A percentile compares a stretch with the other conserved stretches of the same genome.
Conservation (phyloP, 2,329 filamentous ascomycete genomes). For the Cordyceps farinosa region DNA sequence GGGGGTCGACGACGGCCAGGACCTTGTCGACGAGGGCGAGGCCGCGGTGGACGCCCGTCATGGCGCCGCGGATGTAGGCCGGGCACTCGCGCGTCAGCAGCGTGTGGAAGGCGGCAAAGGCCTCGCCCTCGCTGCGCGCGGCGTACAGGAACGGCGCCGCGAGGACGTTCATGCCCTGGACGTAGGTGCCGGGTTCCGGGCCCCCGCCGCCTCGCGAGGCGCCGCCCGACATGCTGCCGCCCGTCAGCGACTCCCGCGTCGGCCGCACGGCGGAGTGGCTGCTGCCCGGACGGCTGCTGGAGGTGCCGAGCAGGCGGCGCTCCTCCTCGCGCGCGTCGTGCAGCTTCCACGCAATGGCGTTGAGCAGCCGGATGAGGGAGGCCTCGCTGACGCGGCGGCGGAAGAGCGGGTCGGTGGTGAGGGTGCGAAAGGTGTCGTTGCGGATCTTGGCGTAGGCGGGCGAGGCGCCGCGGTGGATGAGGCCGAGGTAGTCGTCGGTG, state of each 20-base stretch:
- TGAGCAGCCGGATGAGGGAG: conserved; percentile 87
- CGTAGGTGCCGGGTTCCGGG: conserved; percentile 77
- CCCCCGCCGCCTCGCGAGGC: conserved; percentile 35
- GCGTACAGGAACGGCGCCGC: conserved; percentile 95
- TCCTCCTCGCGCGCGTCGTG: conserved; percentile 67
- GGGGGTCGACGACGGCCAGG: conserved; percentile 84
- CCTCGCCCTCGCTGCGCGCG: conserved; percentile 89
- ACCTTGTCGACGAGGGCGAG: conserved; percentile 89
- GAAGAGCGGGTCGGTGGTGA: conserved; percentile 96
- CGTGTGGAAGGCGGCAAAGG: conserved; percentile 84
- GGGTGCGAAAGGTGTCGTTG: conserved; percentile 95
- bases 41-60: conserved; percentile 95
- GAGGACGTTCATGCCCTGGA: conserved; percentile 98
- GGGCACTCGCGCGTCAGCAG: conserved; percentile 87
- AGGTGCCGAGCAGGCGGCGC: conserved; percentile 23
- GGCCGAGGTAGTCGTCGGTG: conserved; percentile 82
- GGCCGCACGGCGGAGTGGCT: conserved; percentile 10
- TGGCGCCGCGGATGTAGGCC: conserved; percentile 89
- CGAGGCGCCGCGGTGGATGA: conserved; percentile 89
- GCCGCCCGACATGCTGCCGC: conserved; percentile 8
- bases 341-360: conserved; percentile 90
- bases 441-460: conserved; percentile 96
- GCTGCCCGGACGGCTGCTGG: conserved; percentile 6
- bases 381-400: conserved; percentile 93
- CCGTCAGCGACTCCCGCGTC: background rate